Percentiles rank a stretch among this genome's conserved stretches.
phyloP scores from a whole-genome alignment of 139 green algal genomes.

The Yamagishiella unicocca region DNA sequence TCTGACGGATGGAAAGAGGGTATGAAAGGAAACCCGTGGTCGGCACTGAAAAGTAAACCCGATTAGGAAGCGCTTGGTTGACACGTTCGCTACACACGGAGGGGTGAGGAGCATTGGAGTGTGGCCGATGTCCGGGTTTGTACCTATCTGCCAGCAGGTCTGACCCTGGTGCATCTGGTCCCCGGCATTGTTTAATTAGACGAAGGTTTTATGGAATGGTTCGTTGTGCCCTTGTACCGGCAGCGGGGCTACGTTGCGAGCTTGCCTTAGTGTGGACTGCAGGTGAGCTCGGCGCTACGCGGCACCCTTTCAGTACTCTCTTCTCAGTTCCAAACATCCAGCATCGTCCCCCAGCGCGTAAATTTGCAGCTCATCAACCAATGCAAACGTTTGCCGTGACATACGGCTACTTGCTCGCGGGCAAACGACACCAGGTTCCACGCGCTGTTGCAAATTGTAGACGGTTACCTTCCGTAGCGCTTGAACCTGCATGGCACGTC shows the following conservation, averaged over 20 bases:
- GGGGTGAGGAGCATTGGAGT: too few relatives aligned
- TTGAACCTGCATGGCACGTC: not conserved
- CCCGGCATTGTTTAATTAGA: too few relatives aligned
- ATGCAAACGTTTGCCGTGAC: not conserved
- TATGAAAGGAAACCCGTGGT: not conserved
- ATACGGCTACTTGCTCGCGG: not conserved
- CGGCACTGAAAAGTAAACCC: not conserved
- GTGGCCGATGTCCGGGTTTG: too few relatives aligned
- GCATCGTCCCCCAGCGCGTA: not conserved
- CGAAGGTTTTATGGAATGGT: too few relatives aligned
- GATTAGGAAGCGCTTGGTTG: not conserved
- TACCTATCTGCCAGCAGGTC: too few relatives aligned
- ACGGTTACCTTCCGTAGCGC: conserved; percentile 9
- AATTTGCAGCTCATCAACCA: not conserved
- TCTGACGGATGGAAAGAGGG: not conserved
- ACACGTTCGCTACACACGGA: too few relatives aligned
- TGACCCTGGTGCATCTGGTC: too few relatives aligned
- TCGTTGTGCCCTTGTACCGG: too few relatives aligned
- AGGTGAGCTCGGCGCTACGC: not conserved
- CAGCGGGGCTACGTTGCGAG: too few relatives aligned
- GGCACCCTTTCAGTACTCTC: not conserved
- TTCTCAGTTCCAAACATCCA: not conserved
- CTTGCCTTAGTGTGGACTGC: too few relatives aligned
- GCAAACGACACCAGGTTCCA: too few relatives aligned
- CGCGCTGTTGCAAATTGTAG: too few relatives aligned